Conservation (phyloP, 2,329 filamentous ascomycete species). For the Cladophialophora immunda region DNA sequence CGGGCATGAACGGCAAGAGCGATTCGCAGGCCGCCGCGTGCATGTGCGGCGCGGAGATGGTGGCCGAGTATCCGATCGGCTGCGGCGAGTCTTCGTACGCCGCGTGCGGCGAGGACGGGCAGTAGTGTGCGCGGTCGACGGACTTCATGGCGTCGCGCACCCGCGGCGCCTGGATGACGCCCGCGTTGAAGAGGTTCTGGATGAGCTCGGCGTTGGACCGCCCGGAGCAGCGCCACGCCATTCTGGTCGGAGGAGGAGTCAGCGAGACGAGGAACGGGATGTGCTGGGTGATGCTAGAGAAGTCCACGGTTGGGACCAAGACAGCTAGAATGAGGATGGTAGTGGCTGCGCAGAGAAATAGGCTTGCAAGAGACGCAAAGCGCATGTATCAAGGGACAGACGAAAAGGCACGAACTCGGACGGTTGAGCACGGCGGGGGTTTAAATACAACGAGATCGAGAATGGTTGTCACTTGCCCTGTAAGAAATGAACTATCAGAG, state of each 20-base stretch:
- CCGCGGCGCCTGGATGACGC: conserved; percentile 74
- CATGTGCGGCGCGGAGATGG: conserved; percentile 78
- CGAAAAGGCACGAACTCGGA: neutral
- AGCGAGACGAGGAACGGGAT: conserved; percentile 5
- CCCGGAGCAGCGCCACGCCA: conserved; percentile 92
- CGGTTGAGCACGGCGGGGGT: too few species aligned
- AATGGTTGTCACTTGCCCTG: conserved; percentile 3
- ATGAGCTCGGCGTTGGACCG: conserved; percentile 77
- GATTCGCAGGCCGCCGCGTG: conserved; percentile 72
- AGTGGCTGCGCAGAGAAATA: conserved; percentile 3
- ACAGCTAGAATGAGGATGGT: conserved; percentile 6
- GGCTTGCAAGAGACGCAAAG: neutral
- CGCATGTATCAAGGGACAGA: conserved; percentile 1
- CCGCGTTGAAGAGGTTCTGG: conserved; percentile 75
- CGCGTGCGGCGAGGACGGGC: conserved; percentile 41
- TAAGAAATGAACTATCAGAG: neutral
- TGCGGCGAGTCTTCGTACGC: conserved; percentile 81
- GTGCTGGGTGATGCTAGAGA: neutral
- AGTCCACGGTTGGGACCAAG: conserved; percentile 5
- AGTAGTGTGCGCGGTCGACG: conserved; percentile 89
- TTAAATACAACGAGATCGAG: neutral
- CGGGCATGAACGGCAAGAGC: conserved; percentile 65
- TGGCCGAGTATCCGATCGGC: conserved; percentile 71
- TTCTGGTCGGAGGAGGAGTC: conserved; percentile 52
- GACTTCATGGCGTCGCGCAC: conserved; percentile 84